Evolutionary conservation across 2,329 filamentous ascomycete species (phyloP).

Genomic region (Fonsecaea multimorphosa): DNA sequence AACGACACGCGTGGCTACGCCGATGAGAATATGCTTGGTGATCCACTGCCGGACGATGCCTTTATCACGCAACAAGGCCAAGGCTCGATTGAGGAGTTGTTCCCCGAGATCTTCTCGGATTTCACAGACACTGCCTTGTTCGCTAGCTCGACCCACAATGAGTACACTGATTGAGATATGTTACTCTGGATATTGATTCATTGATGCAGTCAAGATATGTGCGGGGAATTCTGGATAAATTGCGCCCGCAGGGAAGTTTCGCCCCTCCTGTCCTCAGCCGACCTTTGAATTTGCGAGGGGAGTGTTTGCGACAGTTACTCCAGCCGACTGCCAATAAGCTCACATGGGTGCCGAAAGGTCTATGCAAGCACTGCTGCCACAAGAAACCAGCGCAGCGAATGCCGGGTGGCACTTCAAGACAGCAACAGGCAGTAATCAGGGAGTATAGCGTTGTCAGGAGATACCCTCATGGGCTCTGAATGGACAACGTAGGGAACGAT

Average conservation of each 20-base stretch:
- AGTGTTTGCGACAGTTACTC: neutral
- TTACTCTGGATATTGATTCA: neutral
- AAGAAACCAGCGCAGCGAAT: neutral
- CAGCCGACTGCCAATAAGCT: neutral
- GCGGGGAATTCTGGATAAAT: neutral
- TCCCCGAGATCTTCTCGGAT: conserved; percentile 37
- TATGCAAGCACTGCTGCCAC: neutral
- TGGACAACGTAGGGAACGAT: neutral
- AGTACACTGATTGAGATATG: conserved; percentile 9
- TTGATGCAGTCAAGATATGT: neutral
- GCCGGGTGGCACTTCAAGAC: neutral
- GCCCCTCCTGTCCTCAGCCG: neutral
- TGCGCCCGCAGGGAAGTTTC: neutral
- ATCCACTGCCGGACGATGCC: conserved; percentile 26
- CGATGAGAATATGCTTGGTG: conserved; percentile 24
- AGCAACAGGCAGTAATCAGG: neutral
- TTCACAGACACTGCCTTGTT: conserved; percentile 37
- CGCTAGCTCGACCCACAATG: conserved; percentile 15
- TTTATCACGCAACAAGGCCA: conserved; percentile 28
- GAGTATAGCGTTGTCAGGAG: neutral
- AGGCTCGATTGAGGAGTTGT: conserved; percentile 34
- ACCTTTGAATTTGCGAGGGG: neutral
- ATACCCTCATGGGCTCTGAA: neutral
- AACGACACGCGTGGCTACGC: conserved; percentile 21
- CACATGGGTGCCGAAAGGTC: neutral